Percentiles rank a stretch among this genome's conserved stretches.
Evolutionary conservation across 345 rosid species (phyloP).

Genomic region (Sapria himalayana): DNA sequence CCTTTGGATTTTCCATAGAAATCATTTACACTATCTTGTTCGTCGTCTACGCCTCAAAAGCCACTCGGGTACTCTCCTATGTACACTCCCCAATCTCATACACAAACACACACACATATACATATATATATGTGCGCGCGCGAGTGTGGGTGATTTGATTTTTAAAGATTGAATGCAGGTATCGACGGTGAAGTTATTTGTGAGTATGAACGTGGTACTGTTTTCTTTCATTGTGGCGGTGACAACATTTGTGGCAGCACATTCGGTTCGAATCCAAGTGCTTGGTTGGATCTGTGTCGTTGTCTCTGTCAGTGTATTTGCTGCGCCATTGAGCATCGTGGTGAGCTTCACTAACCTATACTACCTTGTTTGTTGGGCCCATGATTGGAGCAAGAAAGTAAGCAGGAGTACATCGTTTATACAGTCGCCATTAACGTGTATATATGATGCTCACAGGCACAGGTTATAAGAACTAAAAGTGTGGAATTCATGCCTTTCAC

Average conservation of each 20-base stretch:
- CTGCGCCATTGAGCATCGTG: slow-evolving; percentile 57
- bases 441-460: no score
- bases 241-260: slow-evolving; percentile 17
- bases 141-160: no score
- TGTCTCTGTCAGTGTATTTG: slow-evolving; percentile 51
- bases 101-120: no score
- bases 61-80: slow-evolving; percentile 21
- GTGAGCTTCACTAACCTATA: slow-evolving; percentile 28
- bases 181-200: slow-evolving; percentile 29
- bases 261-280: slow-evolving; percentile 11
- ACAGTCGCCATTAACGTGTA: no score
- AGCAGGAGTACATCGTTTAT: no score
- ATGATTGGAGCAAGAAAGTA: no score
- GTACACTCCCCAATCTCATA: no score
- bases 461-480: slow-evolving; percentile 52
- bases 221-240: slow-evolving; percentile 27
- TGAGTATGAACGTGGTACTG: slow-evolving; percentile 28
- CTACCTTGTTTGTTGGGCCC: no score
- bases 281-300: slow-evolving; percentile 79
- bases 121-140: neutral
- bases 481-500: slow-evolving; percentile 89
- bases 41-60: slow-evolving; percentile 35
- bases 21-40: slow-evolving; percentile 38
- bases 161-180: slow-evolving; percentile 18
- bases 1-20: slow-evolving; percentile 58